Base-by-base conservation (phyloP, 805 yeast genomes). In the Candida cerambycidarum region DNA sequence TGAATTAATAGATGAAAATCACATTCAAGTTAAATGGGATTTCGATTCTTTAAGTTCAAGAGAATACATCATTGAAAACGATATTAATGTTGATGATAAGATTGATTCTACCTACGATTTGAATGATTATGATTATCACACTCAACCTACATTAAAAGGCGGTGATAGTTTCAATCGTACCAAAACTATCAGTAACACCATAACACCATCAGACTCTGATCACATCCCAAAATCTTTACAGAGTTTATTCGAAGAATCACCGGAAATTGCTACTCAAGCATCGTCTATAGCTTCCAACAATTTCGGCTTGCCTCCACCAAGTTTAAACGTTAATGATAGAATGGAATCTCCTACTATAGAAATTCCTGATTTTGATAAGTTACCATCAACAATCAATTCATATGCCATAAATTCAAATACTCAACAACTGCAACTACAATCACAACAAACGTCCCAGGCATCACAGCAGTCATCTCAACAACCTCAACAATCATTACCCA, bases 21-120 rank as follows among this genome's bases (percentile, higher is more conserved):
- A 52, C 10, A 56, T 71, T 21, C 74, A 69, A 48, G 80, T 85
- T 16, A 83, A 84, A 58, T 89, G 96, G 97, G 96, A 89, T 63
- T 89, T 89, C 56, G 96, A 89, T 60, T 85, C 93, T 0, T 64
- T 87, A 42, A 82, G 85, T 55, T 77, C 85, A 32, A 74, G 80
- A 25, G 92, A 85, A 48, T 85, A 85, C 57, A 81, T 85, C 25
- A 62, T 84, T 38, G 89, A 83, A 39, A 83, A 83, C 58, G 86
- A 82, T 41, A 80, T 83, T 33, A 73, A 78, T 46, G 66, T 56
- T 6, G 65, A 59, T 51, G 56, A 70, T 55, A 53, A 52, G 40
- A 47, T 53, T 51, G 51, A 49, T 31, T 13, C 41, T 11, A 46
- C 53, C 16, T 46, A 46, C 25, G 48, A 46, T 32, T 11, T 46